Conservation (phyloP, 1,284 basidiomycete species). For the Tylopilus sp. region DNA sequence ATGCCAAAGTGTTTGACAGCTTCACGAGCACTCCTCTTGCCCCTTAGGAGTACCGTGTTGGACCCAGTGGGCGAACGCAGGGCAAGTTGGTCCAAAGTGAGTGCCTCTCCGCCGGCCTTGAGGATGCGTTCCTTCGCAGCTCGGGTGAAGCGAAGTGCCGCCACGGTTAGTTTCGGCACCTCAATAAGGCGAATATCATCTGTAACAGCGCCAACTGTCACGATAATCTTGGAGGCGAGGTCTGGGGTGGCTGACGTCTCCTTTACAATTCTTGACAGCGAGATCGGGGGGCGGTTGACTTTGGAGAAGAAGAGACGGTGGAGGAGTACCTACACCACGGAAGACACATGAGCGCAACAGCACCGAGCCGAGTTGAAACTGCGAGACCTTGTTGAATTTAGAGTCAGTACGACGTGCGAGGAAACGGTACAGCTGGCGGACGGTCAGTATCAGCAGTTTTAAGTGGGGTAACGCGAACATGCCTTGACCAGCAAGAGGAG, state of each 20-base stretch:
- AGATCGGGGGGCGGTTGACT: conserved; percentile 96
- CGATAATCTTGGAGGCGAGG: conserved; percentile 80
- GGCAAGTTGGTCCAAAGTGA: conserved; percentile 98
- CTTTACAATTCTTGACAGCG: conserved; percentile 86
- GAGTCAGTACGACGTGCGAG: conserved; percentile 96
- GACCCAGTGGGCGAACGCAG: conserved; percentile 90
- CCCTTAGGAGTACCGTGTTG: conserved; percentile 92
- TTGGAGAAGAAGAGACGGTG: conserved; percentile 96
- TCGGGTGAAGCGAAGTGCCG: conserved; percentile 93
- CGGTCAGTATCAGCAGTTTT: conserved; percentile 10
- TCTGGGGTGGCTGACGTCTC: conserved; percentile 72
- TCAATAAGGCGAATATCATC: conserved; percentile 90
- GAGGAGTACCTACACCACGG: conserved; percentile 70
- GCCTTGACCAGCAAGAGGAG: conserved; percentile 98
- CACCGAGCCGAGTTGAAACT: neutral
- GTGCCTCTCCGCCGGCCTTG: conserved; percentile 90
- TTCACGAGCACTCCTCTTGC: conserved; percentile 91
- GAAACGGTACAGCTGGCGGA: conserved; percentile 92
- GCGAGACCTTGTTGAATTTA: conserved; percentile 88
- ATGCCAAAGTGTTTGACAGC: conserved; percentile 97
- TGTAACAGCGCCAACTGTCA: conserved; percentile 89
- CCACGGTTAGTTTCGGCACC: conserved; percentile 90
- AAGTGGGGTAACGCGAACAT: conserved; percentile 21
- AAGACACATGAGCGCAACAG: conserved; percentile 16
- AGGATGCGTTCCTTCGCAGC: conserved; percentile 93